A percentile compares a stretch with the other conserved stretches of the same genome.
Conservation (phyloP, 805 yeast genomes). For the Cyberlindnera maritima region DNA sequence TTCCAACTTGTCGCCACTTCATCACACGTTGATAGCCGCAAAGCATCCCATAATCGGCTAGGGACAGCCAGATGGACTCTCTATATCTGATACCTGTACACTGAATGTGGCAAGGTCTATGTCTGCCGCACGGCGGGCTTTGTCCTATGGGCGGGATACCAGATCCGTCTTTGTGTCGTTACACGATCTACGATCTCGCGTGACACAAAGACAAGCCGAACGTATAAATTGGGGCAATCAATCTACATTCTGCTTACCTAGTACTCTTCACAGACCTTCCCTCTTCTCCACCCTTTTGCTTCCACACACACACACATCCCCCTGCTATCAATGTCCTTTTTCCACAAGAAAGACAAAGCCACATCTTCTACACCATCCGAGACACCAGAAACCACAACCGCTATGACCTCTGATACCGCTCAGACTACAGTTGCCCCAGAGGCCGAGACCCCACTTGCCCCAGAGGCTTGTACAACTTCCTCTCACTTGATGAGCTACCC, state of each 20-base stretch:
- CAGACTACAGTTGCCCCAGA: not conserved
- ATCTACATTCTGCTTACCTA: too few relatives aligned
- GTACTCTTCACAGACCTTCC: too few relatives aligned
- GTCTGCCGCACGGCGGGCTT: too few relatives aligned
- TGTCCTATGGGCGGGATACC: not conserved
- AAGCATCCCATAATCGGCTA: too few relatives aligned
- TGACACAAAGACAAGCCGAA: not conserved
- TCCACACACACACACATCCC: not conserved
- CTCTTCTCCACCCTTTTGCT: not conserved
- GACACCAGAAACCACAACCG: not conserved
- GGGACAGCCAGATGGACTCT: too few relatives aligned
- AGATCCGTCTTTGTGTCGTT: not conserved
- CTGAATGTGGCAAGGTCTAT: too few relatives aligned
- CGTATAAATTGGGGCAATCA: too few relatives aligned
- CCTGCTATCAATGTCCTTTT: conserved; percentile 5
- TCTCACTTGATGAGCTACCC: conserved; percentile 48
- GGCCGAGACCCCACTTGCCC: not conserved
- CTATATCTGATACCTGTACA: too few relatives aligned
- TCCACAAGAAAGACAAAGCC: conserved; percentile 6
- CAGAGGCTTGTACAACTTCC: conserved; percentile 11
- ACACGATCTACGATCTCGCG: too few relatives aligned
- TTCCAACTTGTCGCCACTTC: too few relatives aligned
- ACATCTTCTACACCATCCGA: not conserved
- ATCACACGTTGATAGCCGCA: too few relatives aligned
- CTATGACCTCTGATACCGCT: not conserved